A percentile compares a stretch with the other conserved stretches of the same genome.
phyloP scores from a whole-genome alignment of 2,329 filamentous ascomycete genomes.

The Aspergillus aculeatus region DNA sequence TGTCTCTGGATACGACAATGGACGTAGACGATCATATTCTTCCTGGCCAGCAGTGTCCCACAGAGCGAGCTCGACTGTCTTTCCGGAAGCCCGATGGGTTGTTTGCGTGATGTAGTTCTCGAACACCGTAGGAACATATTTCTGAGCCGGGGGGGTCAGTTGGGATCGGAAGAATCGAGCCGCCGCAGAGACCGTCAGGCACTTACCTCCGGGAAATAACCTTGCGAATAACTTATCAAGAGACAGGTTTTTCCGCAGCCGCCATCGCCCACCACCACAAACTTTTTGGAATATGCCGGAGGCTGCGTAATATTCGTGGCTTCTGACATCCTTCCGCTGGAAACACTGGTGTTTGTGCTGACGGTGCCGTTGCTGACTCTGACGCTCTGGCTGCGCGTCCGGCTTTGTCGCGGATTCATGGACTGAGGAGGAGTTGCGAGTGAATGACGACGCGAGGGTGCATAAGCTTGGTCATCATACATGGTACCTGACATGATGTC shows the following conservation, averaged over 20 bases:
- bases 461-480: constrained; percentile 49
- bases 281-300: constrained; percentile 96
- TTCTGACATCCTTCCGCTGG: constrained; percentile 70
- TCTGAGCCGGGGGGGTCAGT: constrained; percentile 55
- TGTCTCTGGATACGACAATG: constrained; percentile 95
- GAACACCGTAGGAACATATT: constrained; percentile 99
- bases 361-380: constrained; percentile 86
- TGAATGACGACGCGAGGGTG: constrained; percentile 59
- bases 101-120: constrained; percentile 99
- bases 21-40: constrained; percentile 94
- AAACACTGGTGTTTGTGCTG: constrained; percentile 77
- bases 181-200: neutral
- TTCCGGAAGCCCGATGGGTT: constrained; percentile 80
- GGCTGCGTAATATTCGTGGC: constrained; percentile 85
- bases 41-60: constrained; percentile 99
- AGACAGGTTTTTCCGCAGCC: constrained; percentile 98
- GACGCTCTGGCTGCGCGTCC: constrained; percentile 55
- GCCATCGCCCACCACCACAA: constrained; percentile 96
- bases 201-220: constrained; percentile 94
- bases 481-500: constrained; percentile 34
- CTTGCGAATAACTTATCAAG: constrained; percentile 97
- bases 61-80: constrained; percentile 91
- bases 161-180: neutral
- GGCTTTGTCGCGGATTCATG: constrained; percentile 45
- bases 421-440: constrained; percentile 44